Evolutionary conservation across 2,329 filamentous ascomycete genomes (phyloP), one percentile per base, ranked within the genome.

Genomic region (Aspergillus sergii): DNA sequence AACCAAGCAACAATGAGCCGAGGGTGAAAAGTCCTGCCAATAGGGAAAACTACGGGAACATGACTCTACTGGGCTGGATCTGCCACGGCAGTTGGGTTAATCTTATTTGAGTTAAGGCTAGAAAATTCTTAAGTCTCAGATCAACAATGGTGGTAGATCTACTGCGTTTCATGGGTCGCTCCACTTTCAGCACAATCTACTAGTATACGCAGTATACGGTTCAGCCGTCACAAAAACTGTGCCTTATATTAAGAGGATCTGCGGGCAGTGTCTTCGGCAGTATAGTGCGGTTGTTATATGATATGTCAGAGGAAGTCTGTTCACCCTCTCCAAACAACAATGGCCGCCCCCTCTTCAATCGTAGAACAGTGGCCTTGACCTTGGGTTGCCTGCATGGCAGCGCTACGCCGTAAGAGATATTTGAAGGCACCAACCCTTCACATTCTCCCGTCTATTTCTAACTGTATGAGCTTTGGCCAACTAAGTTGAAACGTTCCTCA

Each of bases 71-170:
- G 14, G 3, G 26, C 4, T 30, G 21, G 16, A 30, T 19, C 26
- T 10, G 7, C 11, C 12, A 30, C 51, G 12, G 51, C 30, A 34
- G 9, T 54, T 34, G 16, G 16, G 4, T 32, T 54, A 54, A 36
- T 54, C 30, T 54, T 36, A 36, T 36, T 39, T 55, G 21, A 39
- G 51, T 39, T 55, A 10, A 26, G 10, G 30, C 51, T 55, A 55
- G 51, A 55, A 39, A 36, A 26, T 39, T 55, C 51, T 55, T 8
- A 34, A 55, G n/a, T 55, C n/a, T 55, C 51, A 26, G n/a, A 41
- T 39, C 32, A 19, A n/a, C 16, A 41, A 41, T 41, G 32, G 23
- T 4, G 21, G 34, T 39, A 32, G 28, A 26, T 55, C 34, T 55
- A 23, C 34, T 4, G n/a, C 26, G 51, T 55, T 41, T 39, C 51